phyloP scores from a whole-genome alignment of 1,139 yeast species.

The Geotrichum citri-aurantii region DNA sequence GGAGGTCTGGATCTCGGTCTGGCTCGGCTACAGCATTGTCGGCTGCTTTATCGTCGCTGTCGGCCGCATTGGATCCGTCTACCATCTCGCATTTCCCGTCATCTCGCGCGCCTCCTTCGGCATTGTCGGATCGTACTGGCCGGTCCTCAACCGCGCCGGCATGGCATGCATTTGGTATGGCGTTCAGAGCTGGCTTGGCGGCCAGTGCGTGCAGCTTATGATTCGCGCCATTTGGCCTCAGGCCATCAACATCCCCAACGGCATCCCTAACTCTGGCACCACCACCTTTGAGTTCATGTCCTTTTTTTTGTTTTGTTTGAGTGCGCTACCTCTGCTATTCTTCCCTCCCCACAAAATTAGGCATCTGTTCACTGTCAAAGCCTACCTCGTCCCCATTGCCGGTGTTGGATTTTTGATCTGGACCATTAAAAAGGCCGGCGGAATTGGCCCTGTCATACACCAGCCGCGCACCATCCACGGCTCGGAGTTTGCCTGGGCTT shows the following conservation, averaged over 20 bases:
- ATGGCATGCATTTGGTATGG: slow-evolving; percentile 85
- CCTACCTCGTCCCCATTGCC: slow-evolving; percentile 70
- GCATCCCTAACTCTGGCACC: slow-evolving; percentile 48
- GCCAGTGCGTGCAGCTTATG: slow-evolving; percentile 65
- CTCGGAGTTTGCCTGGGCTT: slow-evolving; percentile 71
- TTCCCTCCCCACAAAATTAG: slow-evolving; percentile 77
- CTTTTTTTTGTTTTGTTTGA: slow-evolving; percentile 74
- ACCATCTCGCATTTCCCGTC: slow-evolving; percentile 39
- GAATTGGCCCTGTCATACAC: slow-evolving; percentile 63
- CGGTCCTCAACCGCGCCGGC: slow-evolving; percentile 44
- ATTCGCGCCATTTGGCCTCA: slow-evolving; percentile 43
- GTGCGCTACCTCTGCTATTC: slow-evolving; percentile 70
- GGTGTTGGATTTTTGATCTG: slow-evolving; percentile 75
- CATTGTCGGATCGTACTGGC: slow-evolving; percentile 37
- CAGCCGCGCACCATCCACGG: slow-evolving; percentile 48
- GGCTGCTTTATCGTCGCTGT: slow-evolving; percentile 33
- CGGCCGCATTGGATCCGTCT: slow-evolving; percentile 37
- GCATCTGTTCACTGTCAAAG: slow-evolving; percentile 75
- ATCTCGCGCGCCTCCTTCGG: slow-evolving; percentile 39
- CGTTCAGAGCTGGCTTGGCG: slow-evolving; percentile 78
- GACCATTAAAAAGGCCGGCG: slow-evolving; percentile 71
- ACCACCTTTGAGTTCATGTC: slow-evolving; percentile 66
- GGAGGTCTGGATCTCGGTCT: slow-evolving; percentile 82
- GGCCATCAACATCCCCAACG: slow-evolving; percentile 37
- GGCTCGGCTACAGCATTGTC: slow-evolving; percentile 43